phyloP scores from a whole-genome alignment of 805 yeast species.

The Wickerhamiella sorbophila region DNA sequence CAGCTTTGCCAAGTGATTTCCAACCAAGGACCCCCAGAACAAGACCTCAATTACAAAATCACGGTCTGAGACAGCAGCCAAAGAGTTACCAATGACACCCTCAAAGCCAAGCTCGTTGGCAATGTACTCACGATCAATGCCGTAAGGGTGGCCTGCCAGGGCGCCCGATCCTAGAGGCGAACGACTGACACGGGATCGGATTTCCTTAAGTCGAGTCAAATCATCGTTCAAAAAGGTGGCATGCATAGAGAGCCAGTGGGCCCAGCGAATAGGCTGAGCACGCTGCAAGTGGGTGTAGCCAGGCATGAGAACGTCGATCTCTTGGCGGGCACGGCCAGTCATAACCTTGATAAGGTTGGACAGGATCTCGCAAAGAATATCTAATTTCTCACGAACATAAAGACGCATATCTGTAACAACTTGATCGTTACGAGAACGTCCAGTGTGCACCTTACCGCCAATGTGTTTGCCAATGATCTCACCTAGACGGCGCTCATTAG shows the following conservation, averaged over 20 bases:
- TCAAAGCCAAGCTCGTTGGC: constrained; percentile 69
- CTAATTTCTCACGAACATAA: constrained; percentile 67
- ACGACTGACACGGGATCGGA: constrained; percentile 66
- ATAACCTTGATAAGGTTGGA: constrained; percentile 55
- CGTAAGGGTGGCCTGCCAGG: constrained; percentile 97
- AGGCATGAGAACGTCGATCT: constrained; percentile 91
- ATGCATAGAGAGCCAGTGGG: constrained; percentile 90
- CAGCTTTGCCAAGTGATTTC: constrained; percentile 90
- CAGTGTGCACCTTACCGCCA: constrained; percentile 98
- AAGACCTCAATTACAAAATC: constrained; percentile 92
- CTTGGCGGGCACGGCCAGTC: constrained; percentile 61
- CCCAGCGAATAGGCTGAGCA: constrained; percentile 99
- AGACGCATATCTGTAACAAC: constrained; percentile 98
- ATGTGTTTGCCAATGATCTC: constrained; percentile 87
- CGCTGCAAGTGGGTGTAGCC: constrained; percentile 98
- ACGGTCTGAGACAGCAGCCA: constrained; percentile 94
- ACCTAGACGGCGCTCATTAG: constrained; percentile 94
- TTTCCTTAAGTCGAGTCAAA: constrained; percentile 66
- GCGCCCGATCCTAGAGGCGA: constrained; percentile 97
- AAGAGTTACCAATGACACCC: constrained; percentile 85
- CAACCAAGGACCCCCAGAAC: constrained; percentile 89
- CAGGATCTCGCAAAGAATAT: constrained; percentile 39
- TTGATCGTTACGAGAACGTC: constrained; percentile 96
- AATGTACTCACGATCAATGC: constrained; percentile 87
- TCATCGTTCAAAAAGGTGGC: constrained; percentile 93